These are phyloP conservation scores for Silene coronaria DNA, from an alignment of 179 eudicot species.

Conservation along the genomic window DNA sequence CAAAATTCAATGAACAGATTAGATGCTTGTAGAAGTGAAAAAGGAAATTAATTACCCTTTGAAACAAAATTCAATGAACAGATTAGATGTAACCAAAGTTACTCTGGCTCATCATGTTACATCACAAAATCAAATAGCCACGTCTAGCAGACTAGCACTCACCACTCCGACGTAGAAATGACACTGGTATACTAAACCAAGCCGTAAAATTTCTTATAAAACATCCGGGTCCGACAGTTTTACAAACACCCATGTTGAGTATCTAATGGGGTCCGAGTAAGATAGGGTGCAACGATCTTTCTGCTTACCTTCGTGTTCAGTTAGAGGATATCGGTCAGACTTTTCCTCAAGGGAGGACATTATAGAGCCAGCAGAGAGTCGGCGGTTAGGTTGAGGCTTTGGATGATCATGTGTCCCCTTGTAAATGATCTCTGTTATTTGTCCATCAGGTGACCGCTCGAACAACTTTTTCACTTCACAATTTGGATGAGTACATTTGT, in stretches of 20 bases:
- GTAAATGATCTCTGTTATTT: conserved; percentile 83
- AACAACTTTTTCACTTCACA: conserved; percentile 95
- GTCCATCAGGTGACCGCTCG: conserved; percentile 81
- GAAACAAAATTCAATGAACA: conserved; percentile 16
- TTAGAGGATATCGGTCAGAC: conserved; percentile 41
- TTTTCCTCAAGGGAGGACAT: conserved; percentile 66
- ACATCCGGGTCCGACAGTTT: not conserved
- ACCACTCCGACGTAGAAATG: too few relatives aligned
- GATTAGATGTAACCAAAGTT: not conserved
- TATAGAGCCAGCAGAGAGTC: conserved; percentile 67
- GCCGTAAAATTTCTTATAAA: not conserved
- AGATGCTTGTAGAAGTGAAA: conserved; percentile 8
- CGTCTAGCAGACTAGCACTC: too few relatives aligned
- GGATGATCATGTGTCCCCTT: conserved; percentile 97
- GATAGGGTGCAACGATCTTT: not conserved
- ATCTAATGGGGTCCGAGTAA: not conserved
- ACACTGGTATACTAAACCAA: too few relatives aligned
- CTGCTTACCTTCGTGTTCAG: conserved; percentile 60
- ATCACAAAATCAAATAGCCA: too few relatives aligned
- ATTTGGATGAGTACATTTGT: conserved; percentile 68
- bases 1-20: conserved; percentile 16
- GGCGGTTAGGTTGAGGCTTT: conserved; percentile 85
- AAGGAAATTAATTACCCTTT: conserved; percentile 1
- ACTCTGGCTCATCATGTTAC: too few relatives aligned
- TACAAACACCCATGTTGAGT: not conserved